A percentile compares a stretch with the other conserved stretches of the same genome.
These are phyloP conservation scores for Bacterosira constricta DNA, from an alignment of 108 stramenopile species.

Conservation along the genomic window DNA sequence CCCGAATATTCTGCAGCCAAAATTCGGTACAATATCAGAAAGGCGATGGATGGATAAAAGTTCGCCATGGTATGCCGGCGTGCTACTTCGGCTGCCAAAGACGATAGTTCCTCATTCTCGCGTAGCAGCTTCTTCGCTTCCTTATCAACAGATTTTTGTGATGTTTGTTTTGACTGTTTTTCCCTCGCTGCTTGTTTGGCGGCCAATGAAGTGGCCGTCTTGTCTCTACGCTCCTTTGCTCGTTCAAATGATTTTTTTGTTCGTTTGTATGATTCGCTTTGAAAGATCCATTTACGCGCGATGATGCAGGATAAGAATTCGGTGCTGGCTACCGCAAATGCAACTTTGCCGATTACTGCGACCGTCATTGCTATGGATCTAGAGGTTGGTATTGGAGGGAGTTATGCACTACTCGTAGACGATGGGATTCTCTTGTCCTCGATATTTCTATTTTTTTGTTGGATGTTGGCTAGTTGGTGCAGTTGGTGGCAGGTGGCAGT, in stretches of 20 bases:
- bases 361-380: slow-evolving; percentile 59
- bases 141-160: slow-evolving; percentile 44
- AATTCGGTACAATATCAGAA: slow-evolving; percentile 74
- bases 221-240: slow-evolving; percentile 50
- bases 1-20: slow-evolving; percentile 74
- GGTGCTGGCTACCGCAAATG: slow-evolving; percentile 54
- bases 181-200: slow-evolving; percentile 14
- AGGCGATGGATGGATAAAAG: slow-evolving; percentile 59
- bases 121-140: slow-evolving; percentile 51
- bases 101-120: slow-evolving; percentile 61
- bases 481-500: no score
- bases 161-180: slow-evolving; percentile 23
- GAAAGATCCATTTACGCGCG: slow-evolving; percentile 57
- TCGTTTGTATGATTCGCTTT: slow-evolving; percentile 59
- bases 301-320: slow-evolving; percentile 67
- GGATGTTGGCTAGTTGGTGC: no score
- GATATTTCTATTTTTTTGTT: no score
- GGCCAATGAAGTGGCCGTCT: slow-evolving; percentile 41
- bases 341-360: slow-evolving; percentile 69
- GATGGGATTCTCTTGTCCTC: no score
- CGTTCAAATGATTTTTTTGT: slow-evolving; percentile 60
- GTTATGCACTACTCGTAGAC: no score
- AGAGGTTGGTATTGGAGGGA: no score
- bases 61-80: slow-evolving; percentile 54
- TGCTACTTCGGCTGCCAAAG: slow-evolving; percentile 59